Conservation (phyloP, 2,329 filamentous ascomycete genomes). For the Catunica adiposa region DNA sequence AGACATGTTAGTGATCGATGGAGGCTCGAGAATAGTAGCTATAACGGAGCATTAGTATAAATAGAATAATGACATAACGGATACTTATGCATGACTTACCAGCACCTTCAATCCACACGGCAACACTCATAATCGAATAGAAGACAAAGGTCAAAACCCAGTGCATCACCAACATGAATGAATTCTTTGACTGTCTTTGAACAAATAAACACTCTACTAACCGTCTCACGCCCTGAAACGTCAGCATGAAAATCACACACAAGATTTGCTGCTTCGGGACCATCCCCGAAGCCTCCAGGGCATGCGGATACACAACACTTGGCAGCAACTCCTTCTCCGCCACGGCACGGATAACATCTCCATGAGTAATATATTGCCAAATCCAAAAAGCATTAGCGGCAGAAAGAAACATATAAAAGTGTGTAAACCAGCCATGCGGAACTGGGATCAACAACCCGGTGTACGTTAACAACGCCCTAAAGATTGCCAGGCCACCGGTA, state of each 20-base stretch:
- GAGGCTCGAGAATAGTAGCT: constrained; percentile 21
- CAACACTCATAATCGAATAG: constrained; percentile 56
- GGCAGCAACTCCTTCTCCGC: constrained; percentile 22
- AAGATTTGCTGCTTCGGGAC: constrained; percentile 47
- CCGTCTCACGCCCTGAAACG: constrained; percentile 57
- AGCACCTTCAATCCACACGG: constrained; percentile 72
- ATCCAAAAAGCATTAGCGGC: constrained; percentile 59
- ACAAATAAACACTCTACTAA: constrained; percentile 58
- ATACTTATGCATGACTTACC: constrained; percentile 31
- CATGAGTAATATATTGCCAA: constrained; percentile 40
- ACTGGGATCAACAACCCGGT: constrained; percentile 35
- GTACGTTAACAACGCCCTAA: constrained; percentile 10
- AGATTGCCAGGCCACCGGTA: constrained; percentile 1
- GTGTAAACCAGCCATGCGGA: constrained; percentile 75
- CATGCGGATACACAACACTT: constrained; percentile 8
- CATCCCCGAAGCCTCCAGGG: constrained; percentile 19
- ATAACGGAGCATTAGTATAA: neutral
- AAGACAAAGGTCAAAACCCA: constrained; percentile 66
- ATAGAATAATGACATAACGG: neutral
- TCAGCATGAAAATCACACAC: constrained; percentile 55
- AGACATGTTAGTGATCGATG: neutral
- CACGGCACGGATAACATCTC: constrained; percentile 35
- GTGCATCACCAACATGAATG: constrained; percentile 72
- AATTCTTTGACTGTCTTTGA: constrained; percentile 44
- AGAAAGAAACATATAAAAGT: constrained; percentile 68